Evolutionary conservation across 345 rosid genomes (phyloP).

Genomic region (Eucalyptus tenuipes): DNA sequence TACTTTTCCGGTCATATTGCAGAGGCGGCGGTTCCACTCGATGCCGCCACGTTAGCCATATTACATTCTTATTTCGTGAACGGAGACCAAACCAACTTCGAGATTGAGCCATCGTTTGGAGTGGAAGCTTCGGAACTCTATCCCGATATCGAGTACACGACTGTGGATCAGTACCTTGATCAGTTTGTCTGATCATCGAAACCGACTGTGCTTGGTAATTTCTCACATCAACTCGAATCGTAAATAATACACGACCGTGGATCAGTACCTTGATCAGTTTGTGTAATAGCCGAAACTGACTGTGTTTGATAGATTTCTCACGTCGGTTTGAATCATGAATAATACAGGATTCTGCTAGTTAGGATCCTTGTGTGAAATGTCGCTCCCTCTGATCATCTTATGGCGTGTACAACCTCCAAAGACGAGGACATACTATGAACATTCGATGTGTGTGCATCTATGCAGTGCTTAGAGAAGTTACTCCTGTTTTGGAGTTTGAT

Average conservation of each 20-base stretch:
- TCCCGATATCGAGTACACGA: background rate
- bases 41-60: background rate
- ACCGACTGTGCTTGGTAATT: too few relatives aligned
- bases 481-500: background rate
- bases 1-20: background rate
- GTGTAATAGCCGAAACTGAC: background rate
- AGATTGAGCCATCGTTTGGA: background rate
- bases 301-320: background rate
- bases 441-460: background rate
- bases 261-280: background rate
- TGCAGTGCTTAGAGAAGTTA: background rate
- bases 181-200: too few relatives aligned
- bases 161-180: too few relatives aligned
- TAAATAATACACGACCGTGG: background rate
- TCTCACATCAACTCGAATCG: too few relatives aligned
- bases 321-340: background rate
- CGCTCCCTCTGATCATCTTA: background rate
- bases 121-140: slow-evolving; percentile 2
- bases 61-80: background rate
- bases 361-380: background rate
- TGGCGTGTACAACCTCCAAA: background rate
- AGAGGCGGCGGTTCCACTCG: background rate
- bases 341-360: background rate
- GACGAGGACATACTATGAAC: background rate
- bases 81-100: background rate